Evolutionary conservation across 2,329 filamentous ascomycete species (phyloP).

Genomic region (Kalaharituber pfeilii): DNA sequence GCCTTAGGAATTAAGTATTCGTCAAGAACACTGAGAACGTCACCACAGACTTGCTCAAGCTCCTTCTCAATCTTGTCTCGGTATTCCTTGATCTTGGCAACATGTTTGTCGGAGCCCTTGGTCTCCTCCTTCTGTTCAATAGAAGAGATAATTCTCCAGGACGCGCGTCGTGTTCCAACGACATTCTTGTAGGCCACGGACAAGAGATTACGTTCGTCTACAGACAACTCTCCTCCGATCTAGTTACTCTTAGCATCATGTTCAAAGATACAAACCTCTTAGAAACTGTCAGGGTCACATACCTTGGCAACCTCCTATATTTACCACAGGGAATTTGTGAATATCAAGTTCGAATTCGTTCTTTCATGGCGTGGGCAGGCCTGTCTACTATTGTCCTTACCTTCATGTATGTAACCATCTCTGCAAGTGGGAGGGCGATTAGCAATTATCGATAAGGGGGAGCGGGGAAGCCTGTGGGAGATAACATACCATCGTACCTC

Average conservation of each 20-base stretch:
- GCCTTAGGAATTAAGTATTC: slow-evolving; percentile 86
- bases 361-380: slow-evolving; percentile 1
- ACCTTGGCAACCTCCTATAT: slow-evolving; percentile 77
- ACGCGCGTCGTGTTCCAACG: slow-evolving; percentile 87
- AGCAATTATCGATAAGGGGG: slow-evolving; percentile 14
- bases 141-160: slow-evolving; percentile 94
- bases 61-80: slow-evolving; percentile 95
- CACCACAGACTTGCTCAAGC: slow-evolving; percentile 93
- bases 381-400: slow-evolving; percentile 32
- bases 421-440: slow-evolving; percentile 28
- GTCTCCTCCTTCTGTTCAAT: slow-evolving; percentile 99
- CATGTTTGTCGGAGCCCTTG: slow-evolving; percentile 89
- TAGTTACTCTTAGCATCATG: slow-evolving; percentile 9
- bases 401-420: slow-evolving; percentile 99
- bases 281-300: slow-evolving; percentile 25
- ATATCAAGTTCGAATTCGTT: slow-evolving; percentile 5
- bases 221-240: slow-evolving; percentile 56
- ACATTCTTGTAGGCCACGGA: slow-evolving; percentile 99
- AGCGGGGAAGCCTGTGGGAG: neutral
- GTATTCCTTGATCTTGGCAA: slow-evolving; percentile 89
- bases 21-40: slow-evolving; percentile 89
- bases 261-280: slow-evolving; percentile 30
- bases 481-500: slow-evolving; percentile 65
- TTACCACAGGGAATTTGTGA: slow-evolving; percentile 25
- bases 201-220: slow-evolving; percentile 93